phyloP scores from a whole-genome alignment of 345 rosid genomes.

The Euphorbia pulcherrima region DNA sequence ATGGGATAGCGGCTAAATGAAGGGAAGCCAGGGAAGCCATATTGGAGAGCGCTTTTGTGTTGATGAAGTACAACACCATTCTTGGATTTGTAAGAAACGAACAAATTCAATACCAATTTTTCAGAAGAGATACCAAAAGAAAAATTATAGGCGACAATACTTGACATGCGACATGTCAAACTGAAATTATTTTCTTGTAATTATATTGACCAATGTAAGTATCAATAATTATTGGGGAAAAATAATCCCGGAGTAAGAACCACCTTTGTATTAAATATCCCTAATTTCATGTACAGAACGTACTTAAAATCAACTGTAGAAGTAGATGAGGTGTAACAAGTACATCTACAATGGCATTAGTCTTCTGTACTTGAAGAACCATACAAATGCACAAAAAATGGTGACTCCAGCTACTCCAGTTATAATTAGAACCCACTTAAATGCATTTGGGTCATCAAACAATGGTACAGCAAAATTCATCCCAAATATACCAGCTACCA shows the following conservation, averaged over 20 bases:
- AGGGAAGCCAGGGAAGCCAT: too few species aligned
- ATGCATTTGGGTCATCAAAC: constrained; percentile 64
- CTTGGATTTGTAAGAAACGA: too few species aligned
- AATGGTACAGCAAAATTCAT: constrained; percentile 76
- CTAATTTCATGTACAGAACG: background rate
- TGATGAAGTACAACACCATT: too few species aligned
- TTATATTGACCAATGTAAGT: background rate
- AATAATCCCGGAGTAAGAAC: background rate
- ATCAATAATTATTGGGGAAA: too few species aligned
- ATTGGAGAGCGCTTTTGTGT: too few species aligned
- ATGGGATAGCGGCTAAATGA: too few species aligned
- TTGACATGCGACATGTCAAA: too few species aligned
- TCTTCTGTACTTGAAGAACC: constrained; percentile 88
- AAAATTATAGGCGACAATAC: too few species aligned
- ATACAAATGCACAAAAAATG: constrained; percentile 73
- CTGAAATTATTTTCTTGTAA: background rate
- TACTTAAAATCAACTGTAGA: background rate
- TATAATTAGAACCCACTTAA: constrained; percentile 78
- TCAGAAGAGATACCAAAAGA: too few species aligned
- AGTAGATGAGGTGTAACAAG: background rate
- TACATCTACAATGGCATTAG: constrained; percentile 68
- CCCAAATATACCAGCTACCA: constrained; percentile 93
- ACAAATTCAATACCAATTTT: too few species aligned
- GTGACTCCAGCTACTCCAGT: constrained; percentile 59
- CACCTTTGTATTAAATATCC: background rate